Evolutionary conservation across 768 basidiomycete species (phyloP), one percentile per base, ranked within the genome.

Genomic region (Cystobasidium tubakii): DNA sequence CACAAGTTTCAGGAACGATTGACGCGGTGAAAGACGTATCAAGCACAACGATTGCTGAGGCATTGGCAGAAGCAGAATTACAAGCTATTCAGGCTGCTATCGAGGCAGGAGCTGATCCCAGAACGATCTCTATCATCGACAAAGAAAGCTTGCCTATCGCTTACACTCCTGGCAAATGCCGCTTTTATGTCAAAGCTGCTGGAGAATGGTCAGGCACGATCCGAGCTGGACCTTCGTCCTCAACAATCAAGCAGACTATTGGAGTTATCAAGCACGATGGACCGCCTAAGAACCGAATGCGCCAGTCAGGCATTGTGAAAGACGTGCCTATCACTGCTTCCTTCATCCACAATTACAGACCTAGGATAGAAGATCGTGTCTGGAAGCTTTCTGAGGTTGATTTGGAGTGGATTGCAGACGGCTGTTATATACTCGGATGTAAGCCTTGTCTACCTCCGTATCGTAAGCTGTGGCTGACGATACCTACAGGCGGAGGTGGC

Each of bases 381-480:
- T 86, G 85, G 85, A 77, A 82, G 43, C 63, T 86, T 4, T 83
- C 83, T 17, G 84, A 86, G 76, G 80, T 82, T 1, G 85, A 86
- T 75, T 78, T 85, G 27, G 80, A 86, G 69, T 88, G 86, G 82
- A 85, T 88, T 57, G 84, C 86, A 29, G 85, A 86, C 66, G 88
- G 88, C 34, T 87, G 87, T 66, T 86, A 86, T 46, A 82, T 88
- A 46, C 82, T 88, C 0, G 88, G 87, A 0, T 65, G 63, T 65
- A 23, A 29, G 57, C 29, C 27, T 12, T 60, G 9, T 17, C 12
- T 15, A 4, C 21, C 57, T 60, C 12, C 10, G 27, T 54, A 15
- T 6, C 33, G 4, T 21, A 25, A 15, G 29, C 23, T 31, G 25
- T 31, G 27, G 21, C 57, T 60, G 27, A 60, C 12, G 6, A 6